These are phyloP conservation scores for Wallacemonas sp. DNA, from an alignment of 208 protist genomes.

Conservation along the genomic window DNA sequence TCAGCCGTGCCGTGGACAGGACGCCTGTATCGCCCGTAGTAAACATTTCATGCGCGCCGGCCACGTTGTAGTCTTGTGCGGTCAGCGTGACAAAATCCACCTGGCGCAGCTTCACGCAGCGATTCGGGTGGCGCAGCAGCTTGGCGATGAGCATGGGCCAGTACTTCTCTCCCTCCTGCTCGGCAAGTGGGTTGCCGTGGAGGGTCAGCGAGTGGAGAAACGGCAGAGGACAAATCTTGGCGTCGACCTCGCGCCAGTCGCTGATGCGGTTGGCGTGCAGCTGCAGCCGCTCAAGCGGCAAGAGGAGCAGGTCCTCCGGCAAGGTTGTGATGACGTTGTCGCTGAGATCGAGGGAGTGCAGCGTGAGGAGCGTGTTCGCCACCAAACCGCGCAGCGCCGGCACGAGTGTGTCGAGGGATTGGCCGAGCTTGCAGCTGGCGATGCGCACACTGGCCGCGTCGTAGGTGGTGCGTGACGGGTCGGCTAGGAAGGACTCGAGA, in stretches of 20 bases:
- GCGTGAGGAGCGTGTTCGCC: conserved; percentile 66
- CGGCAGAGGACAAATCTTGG: conserved; percentile 59
- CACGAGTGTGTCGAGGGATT: conserved; percentile 52
- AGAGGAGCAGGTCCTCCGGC: conserved; percentile 54
- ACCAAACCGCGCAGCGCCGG: conserved; percentile 72
- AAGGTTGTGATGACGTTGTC: conserved; percentile 60
- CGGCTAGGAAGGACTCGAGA: conserved; percentile 5
- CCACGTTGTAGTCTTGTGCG: conserved; percentile 74
- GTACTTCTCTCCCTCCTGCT: conserved; percentile 57
- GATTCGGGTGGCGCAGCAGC: conserved; percentile 51
- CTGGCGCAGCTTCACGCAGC: conserved; percentile 55
- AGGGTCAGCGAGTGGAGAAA: conserved; percentile 62
- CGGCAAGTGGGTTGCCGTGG: conserved; percentile 84
- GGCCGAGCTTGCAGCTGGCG: conserved; percentile 53
- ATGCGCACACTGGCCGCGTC: conserved; percentile 73
- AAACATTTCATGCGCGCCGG: conserved; percentile 68
- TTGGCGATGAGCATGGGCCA: conserved; percentile 52
- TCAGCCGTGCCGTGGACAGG: conserved; percentile 36
- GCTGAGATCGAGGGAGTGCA: conserved; percentile 81
- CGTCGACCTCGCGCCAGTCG: conserved; percentile 74
- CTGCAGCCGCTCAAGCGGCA: conserved; percentile 71
- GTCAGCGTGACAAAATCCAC: conserved; percentile 85
- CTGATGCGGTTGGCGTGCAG: conserved; percentile 79
- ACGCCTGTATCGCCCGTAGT: conserved; percentile 43
- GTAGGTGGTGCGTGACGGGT: conserved; percentile 26